Conservation (phyloP, 75 land plant species). For the Pinus albicaulis region DNA sequence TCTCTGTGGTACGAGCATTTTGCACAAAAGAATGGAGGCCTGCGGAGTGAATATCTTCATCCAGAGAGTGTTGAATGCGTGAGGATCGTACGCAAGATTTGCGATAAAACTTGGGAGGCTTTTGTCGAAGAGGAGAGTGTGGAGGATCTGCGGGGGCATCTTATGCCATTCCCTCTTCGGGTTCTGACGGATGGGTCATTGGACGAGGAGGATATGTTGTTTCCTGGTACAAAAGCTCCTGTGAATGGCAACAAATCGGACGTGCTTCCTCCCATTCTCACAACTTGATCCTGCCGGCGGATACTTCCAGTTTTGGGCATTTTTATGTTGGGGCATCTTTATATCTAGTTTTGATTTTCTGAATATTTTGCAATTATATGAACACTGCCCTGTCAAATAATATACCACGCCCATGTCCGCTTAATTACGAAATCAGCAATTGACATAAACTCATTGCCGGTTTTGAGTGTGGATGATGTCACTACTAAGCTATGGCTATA, state of each 20-base stretch:
- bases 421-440: no score
- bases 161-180: slow-evolving; percentile 52
- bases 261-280: slow-evolving; percentile 47
- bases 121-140: slow-evolving; percentile 39
- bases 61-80: slow-evolving; percentile 66
- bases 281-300: no score
- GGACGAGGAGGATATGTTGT: slow-evolving; percentile 15
- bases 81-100: slow-evolving; percentile 28
- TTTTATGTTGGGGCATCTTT: no score
- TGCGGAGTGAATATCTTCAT: slow-evolving; percentile 8
- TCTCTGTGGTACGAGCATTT: slow-evolving; percentile 87
- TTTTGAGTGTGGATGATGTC: no score
- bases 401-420: no score
- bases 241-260: slow-evolving; percentile 44
- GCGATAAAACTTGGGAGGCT: slow-evolving; percentile 45
- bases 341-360: no score
- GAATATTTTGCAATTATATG: no score
- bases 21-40: slow-evolving; percentile 22
- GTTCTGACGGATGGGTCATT: slow-evolving; percentile 34
- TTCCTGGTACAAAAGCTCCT: slow-evolving; percentile 57
- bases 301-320: no score
- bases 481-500: no score
- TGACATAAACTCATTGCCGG: no score
- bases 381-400: no score
- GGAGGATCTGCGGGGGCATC: slow-evolving; percentile 68